A percentile compares a stretch with the other conserved stretches of the same genome.
These are phyloP conservation scores for Mycena amicta DNA, from an alignment of 768 basidiomycete genomes.

Conservation along the genomic window DNA sequence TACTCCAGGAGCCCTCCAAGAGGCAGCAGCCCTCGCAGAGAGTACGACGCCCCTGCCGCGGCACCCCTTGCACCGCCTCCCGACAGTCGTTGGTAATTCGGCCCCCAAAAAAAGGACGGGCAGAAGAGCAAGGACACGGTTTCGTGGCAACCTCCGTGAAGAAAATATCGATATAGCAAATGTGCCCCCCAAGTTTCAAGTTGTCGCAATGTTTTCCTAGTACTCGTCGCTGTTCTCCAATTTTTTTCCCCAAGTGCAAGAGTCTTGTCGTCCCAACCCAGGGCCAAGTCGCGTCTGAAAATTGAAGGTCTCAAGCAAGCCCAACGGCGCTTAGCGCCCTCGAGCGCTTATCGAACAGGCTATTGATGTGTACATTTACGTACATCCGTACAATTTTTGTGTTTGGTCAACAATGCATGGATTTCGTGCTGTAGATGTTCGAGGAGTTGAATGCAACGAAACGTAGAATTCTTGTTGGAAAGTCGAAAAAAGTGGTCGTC, in stretches of 20 bases:
- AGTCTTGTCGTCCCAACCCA: too few relatives aligned
- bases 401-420: too few relatives aligned
- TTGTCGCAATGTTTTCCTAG: conserved; percentile 58
- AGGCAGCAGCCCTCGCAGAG: conserved; percentile 59
- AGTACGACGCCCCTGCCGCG: conserved; percentile 42
- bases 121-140: conserved; percentile 44
- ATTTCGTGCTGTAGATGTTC: too few relatives aligned
- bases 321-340: not conserved
- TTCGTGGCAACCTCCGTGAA: conserved; percentile 41
- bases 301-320: too few relatives aligned
- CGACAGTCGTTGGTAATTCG: conserved; percentile 62
- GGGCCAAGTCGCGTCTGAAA: conserved; percentile 16
- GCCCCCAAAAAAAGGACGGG: conserved; percentile 30
- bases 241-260: too few relatives aligned
- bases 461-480: too few relatives aligned
- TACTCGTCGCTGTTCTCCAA: conserved; percentile 52
- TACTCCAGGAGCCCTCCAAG: conserved; percentile 81
- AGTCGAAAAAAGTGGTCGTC: too few relatives aligned
- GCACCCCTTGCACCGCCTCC: conserved; percentile 37
- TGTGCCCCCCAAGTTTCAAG: conserved; percentile 54
- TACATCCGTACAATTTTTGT: too few relatives aligned
- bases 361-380: not conserved
- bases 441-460: too few relatives aligned
- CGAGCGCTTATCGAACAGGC: not conserved
- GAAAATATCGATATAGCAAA: conserved; percentile 50